A percentile compares a stretch with the other conserved stretches of the same genome.
Evolutionary conservation across 768 basidiomycete genomes (phyloP).

Genomic region (Dentipellis sp.): DNA sequence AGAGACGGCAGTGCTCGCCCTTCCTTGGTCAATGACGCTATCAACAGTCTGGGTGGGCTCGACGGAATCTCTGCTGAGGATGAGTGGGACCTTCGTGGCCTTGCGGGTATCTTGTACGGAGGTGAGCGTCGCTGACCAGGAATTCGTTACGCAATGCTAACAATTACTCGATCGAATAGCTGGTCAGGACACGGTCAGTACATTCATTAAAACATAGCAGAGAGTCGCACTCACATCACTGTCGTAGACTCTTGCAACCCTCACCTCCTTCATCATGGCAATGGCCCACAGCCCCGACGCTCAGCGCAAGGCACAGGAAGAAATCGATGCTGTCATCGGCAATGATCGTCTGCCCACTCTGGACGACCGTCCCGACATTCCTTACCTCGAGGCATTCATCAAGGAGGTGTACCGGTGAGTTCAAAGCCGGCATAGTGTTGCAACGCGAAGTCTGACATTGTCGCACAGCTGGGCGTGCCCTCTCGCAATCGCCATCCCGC

Average conservation of each 20-base stretch:
- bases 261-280: not conserved
- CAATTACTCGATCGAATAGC: not conserved
- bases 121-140: not conserved
- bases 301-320: constrained; percentile 37
- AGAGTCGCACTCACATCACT: not conserved
- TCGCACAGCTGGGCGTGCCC: not conserved
- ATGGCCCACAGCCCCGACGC: constrained; percentile 17
- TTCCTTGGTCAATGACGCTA: not conserved
- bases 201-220: not conserved
- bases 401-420: constrained; percentile 51
- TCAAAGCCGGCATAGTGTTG: constrained; percentile 32
- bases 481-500: not conserved
- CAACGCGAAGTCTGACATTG: not conserved
- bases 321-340: constrained; percentile 55
- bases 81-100: not conserved
- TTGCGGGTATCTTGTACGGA: not conserved
- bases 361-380: constrained; percentile 43
- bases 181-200: not conserved
- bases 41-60: not conserved
- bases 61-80: not conserved
- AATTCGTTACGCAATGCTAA: not conserved
- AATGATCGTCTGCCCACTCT: constrained; percentile 47
- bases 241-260: not conserved
- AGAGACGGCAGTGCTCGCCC: not conserved
- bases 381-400: constrained; percentile 50